These are phyloP conservation scores for Orbilia blumenaviensis DNA, from an alignment of 2,329 filamentous ascomycete genomes.

Conservation along the genomic window DNA sequence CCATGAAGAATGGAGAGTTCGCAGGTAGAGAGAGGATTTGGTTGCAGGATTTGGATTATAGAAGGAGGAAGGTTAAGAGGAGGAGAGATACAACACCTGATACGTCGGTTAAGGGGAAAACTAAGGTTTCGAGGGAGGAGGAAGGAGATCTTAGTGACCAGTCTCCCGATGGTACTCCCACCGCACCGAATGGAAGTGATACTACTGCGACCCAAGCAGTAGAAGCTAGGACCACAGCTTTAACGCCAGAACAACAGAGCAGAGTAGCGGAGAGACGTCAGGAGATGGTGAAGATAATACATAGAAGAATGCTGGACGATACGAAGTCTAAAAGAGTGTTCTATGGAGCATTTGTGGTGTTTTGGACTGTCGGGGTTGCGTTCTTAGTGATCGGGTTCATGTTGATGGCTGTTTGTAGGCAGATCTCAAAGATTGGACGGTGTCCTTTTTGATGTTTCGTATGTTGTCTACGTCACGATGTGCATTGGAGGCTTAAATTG, in stretches of 20 bases:
- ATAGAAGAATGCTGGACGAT: constrained; percentile 40
- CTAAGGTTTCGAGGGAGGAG: not conserved
- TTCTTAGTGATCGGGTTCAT: constrained; percentile 18
- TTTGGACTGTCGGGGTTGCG: constrained; percentile 1
- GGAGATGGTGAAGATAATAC: constrained; percentile 17
- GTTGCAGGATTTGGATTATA: constrained; percentile 40
- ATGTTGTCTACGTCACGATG: too few relatives aligned
- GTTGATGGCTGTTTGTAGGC: constrained; percentile 15
- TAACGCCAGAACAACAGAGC: not conserved
- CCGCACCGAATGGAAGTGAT: too few relatives aligned
- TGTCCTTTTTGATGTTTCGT: too few relatives aligned
- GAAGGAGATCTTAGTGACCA: too few relatives aligned
- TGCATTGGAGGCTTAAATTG: too few relatives aligned
- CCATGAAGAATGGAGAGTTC: not conserved
- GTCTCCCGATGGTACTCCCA: too few relatives aligned
- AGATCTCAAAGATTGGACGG: constrained; percentile 28
- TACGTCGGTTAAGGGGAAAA: not conserved
- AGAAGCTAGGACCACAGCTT: not conserved
- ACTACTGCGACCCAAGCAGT: too few relatives aligned
- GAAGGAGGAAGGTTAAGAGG: not conserved
- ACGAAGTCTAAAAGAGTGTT: constrained; percentile 30
- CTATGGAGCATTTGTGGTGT: constrained; percentile 16
- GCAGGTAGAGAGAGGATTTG: not conserved
- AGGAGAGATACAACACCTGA: constrained; percentile 35
- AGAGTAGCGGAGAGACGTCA: not conserved